Conservation (phyloP, 441 rosid genomes). For the Pelargonium citronellum region DNA sequence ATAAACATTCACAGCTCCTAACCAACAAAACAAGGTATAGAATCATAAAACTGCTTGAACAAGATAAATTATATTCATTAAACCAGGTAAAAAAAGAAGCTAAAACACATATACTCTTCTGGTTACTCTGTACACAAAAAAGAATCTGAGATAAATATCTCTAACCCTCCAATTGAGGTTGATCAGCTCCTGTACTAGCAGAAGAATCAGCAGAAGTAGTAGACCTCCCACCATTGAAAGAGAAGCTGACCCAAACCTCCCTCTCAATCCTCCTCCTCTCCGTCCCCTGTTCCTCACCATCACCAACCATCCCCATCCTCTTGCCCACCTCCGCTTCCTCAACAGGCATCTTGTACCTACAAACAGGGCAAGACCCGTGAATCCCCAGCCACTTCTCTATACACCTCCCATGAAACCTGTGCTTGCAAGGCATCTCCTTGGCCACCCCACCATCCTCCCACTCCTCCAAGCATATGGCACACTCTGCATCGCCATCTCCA, state of each 20-base stretch:
- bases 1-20: too few relatives aligned
- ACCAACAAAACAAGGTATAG: too few relatives aligned
- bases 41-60: too few relatives aligned
- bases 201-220: constrained; percentile 18
- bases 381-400: constrained; percentile 70
- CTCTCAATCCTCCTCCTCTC: constrained; percentile 31
- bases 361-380: constrained; percentile 78
- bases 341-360: constrained; percentile 76
- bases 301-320: constrained; percentile 16
- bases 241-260: constrained; percentile 39
- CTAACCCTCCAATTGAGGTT: not conserved
- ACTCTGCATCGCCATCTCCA: constrained; percentile 35
- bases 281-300: constrained; percentile 18
- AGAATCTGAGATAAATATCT: too few relatives aligned
- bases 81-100: too few relatives aligned
- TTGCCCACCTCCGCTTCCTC: constrained; percentile 38
- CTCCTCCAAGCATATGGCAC: constrained; percentile 67
- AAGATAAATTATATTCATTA: too few relatives aligned
- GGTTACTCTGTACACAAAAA: too few relatives aligned
- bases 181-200: not conserved
- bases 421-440: constrained; percentile 85
- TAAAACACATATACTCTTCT: too few relatives aligned
- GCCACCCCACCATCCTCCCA: constrained; percentile 47
- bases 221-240: constrained; percentile 30
- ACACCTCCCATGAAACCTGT: constrained; percentile 62